Percentiles rank a stretch among this genome's conserved stretches.
Conservation (phyloP, 2,329 filamentous ascomycete species). For the Talaromyces marneffei region DNA sequence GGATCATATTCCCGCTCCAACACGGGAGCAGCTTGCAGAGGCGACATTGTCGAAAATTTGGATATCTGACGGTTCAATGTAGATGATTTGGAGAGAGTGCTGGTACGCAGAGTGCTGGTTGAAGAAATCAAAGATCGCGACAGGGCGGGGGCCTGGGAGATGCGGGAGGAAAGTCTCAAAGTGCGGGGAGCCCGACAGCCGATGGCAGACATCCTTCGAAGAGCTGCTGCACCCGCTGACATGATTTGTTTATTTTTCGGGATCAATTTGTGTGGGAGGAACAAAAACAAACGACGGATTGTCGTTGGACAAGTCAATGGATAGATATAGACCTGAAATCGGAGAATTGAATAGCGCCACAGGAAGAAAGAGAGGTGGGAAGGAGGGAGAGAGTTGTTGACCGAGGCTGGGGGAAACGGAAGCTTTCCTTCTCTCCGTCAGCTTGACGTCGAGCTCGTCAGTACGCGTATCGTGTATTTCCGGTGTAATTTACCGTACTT, state of each 20-base stretch:
- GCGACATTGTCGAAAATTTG: conserved; percentile 40
- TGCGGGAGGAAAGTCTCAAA: conserved; percentile 41
- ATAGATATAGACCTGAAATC: conserved; percentile 1
- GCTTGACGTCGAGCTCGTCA: background rate
- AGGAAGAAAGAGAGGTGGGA: background rate
- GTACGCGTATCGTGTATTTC: background rate
- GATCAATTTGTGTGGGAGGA: background rate
- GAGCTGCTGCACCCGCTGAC: conserved; percentile 35
- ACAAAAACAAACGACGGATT: background rate
- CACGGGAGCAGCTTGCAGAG: conserved; percentile 31
- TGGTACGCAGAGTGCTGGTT: conserved; percentile 17
- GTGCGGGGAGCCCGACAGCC: conserved; percentile 35
- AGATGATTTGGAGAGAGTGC: conserved; percentile 10
- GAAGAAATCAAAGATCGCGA: conserved; percentile 24
- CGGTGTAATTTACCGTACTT: background rate
- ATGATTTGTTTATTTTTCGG: conserved; percentile 19
- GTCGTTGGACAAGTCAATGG: background rate
- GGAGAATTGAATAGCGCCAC: background rate
- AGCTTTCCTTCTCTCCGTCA: conserved; percentile 4
- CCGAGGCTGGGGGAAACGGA: conserved; percentile 2
- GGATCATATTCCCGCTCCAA: conserved; percentile 65
- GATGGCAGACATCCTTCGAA: conserved; percentile 30
- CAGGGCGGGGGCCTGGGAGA: conserved; percentile 38
- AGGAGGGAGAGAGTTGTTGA: background rate
- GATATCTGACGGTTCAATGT: conserved; percentile 18